A percentile compares a stretch with the other conserved stretches of the same genome.
phyloP scores from a whole-genome alignment of 1,284 basidiomycete species.

The Malassezia slooffiae region DNA sequence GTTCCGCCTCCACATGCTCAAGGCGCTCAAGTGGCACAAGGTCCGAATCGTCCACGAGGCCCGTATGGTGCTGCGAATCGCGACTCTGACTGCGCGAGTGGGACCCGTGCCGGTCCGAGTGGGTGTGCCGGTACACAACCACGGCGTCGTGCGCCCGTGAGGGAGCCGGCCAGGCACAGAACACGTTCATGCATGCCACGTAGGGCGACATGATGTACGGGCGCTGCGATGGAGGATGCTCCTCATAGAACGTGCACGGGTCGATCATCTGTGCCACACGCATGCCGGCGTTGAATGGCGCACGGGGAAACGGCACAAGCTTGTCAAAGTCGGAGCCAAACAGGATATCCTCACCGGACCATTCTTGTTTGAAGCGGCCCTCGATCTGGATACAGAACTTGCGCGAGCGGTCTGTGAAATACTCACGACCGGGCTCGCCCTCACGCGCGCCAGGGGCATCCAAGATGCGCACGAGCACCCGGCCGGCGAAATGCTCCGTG shows the following conservation, averaged over 20 bases:
- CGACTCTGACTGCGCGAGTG: conserved; percentile 14
- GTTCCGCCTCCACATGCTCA: conserved; percentile 13
- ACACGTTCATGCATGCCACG: conserved; percentile 48
- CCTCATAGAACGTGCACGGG: conserved; percentile 41
- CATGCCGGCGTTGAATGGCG: conserved; percentile 49
- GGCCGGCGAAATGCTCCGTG: conserved; percentile 47
- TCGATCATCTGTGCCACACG: conserved; percentile 47
- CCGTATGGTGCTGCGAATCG: too few relatives aligned
- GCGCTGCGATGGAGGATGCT: conserved; percentile 44
- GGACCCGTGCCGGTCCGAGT: conserved; percentile 7
- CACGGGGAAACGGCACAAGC: conserved; percentile 41
- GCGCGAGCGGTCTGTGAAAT: conserved; percentile 42
- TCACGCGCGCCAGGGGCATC: conserved; percentile 44
- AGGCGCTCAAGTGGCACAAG: conserved; percentile 46
- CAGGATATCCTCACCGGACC: conserved; percentile 32
- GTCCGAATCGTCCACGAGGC: conserved; percentile 30
- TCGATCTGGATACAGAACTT: conserved; percentile 49
- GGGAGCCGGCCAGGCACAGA: conserved; percentile 48
- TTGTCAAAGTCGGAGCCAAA: conserved; percentile 43
- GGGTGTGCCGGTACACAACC: conserved; percentile 39
- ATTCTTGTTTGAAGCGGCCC: conserved; percentile 47
- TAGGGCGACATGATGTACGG: conserved; percentile 50
- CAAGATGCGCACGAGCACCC: conserved; percentile 47
- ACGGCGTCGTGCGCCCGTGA: conserved; percentile 44
- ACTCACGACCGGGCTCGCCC: conserved; percentile 37